phyloP scores from a whole-genome alignment of 768 basidiomycete genomes.

The Hygrocybe coccinea region DNA sequence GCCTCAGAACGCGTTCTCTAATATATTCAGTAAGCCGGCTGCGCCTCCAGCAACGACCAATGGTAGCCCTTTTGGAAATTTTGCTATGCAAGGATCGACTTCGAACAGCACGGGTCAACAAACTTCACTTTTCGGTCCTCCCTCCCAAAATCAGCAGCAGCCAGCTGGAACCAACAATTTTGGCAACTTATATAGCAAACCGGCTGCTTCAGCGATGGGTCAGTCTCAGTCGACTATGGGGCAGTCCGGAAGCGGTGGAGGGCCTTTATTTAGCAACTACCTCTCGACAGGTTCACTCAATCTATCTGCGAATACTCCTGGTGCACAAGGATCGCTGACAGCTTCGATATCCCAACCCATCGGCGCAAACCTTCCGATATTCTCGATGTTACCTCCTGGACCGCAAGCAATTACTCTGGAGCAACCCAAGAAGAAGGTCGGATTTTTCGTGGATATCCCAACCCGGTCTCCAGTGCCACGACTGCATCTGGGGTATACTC shows the following conservation, averaged over 20 bases:
- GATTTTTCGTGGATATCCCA: slow-evolving; percentile 72
- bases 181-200: slow-evolving; percentile 48
- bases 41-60: slow-evolving; percentile 28
- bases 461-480: slow-evolving; percentile 67
- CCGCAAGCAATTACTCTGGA: slow-evolving; percentile 61
- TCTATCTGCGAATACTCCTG: slow-evolving; percentile 39
- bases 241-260: slow-evolving; percentile 22
- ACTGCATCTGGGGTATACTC: slow-evolving; percentile 59
- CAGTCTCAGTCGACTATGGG: slow-evolving; percentile 36
- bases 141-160: slow-evolving; percentile 36
- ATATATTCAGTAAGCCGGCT: slow-evolving; percentile 37
- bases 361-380: slow-evolving; percentile 64
- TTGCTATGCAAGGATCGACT: slow-evolving; percentile 38
- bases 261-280: slow-evolving; percentile 39
- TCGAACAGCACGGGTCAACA: slow-evolving; percentile 29
- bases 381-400: slow-evolving; percentile 68
- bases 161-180: slow-evolving; percentile 35
- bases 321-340: slow-evolving; percentile 57
- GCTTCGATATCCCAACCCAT: slow-evolving; percentile 89
- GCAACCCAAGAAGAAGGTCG: slow-evolving; percentile 60
- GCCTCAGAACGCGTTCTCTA: slow-evolving; percentile 17
- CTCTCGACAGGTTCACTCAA: slow-evolving; percentile 36
- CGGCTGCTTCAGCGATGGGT: slow-evolving; percentile 45
- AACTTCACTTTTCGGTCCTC: slow-evolving; percentile 46
- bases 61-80: slow-evolving; percentile 35